These are phyloP conservation scores for Isatis tinctoria DNA, from an alignment of 345 rosid genomes.

Conservation along the genomic window DNA sequence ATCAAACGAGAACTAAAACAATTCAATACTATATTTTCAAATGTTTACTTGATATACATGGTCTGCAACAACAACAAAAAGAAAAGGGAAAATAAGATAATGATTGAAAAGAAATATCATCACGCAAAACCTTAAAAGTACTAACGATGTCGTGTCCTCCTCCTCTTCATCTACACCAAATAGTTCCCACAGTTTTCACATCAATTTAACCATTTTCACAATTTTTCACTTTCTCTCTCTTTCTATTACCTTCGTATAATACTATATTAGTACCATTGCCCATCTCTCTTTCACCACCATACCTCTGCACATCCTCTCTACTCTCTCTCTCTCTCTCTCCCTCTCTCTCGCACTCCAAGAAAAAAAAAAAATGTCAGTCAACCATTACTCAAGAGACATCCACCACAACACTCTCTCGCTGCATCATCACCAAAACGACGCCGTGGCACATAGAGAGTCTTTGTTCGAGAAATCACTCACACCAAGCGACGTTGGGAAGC, in stretches of 20 bases:
- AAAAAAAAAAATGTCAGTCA: conserved; percentile 37
- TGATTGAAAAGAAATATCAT: conserved; percentile 32
- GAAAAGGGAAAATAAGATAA: neutral
- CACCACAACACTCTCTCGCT: conserved; percentile 32
- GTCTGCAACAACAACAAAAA: neutral
- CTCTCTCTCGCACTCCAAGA: neutral
- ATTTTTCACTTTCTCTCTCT: neutral
- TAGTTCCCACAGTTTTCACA: conserved; percentile 35
- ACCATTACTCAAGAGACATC: conserved; percentile 41
- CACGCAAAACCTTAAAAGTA: conserved; percentile 44
- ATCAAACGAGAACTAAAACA: neutral
- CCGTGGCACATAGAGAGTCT: conserved; percentile 33
- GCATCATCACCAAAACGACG: conserved; percentile 31
- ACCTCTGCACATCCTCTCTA: conserved; percentile 23
- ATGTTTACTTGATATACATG: neutral
- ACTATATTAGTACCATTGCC: conserved; percentile 34
- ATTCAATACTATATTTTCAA: neutral
- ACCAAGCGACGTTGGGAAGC: conserved; percentile 89
- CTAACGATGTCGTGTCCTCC: conserved; percentile 35
- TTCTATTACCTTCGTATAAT: conserved; percentile 18
- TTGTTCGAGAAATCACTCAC: conserved; percentile 86
- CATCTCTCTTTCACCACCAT: conserved; percentile 36
- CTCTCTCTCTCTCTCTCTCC: conserved; percentile 7
- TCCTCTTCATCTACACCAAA: conserved; percentile 26
- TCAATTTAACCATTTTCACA: conserved; percentile 26